These are phyloP conservation scores for Dissophora ornata DNA, from an alignment of 192 early-diverging fungal species.

Conservation along the genomic window DNA sequence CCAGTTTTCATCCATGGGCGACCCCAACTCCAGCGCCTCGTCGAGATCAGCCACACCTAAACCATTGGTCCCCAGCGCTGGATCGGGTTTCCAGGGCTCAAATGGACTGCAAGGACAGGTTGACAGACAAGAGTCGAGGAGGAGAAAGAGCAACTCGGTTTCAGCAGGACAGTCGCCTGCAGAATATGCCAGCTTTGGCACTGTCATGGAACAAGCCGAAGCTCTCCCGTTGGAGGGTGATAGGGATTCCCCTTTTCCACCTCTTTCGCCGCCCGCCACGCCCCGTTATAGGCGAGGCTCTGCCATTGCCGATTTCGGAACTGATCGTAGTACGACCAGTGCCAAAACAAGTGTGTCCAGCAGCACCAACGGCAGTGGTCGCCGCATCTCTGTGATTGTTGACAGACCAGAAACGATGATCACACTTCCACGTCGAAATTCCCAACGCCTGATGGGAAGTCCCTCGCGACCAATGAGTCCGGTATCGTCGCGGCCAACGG, in stretches of 20 bases:
- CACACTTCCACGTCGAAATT: constrained; percentile 39
- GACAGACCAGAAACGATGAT: constrained; percentile 33
- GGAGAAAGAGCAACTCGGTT: constrained; percentile 20
- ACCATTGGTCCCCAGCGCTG: background rate
- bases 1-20: constrained; percentile 5
- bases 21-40: background rate
- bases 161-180: constrained; percentile 9
- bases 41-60: constrained; percentile 4
- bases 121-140: background rate
- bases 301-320: background rate
- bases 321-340: background rate
- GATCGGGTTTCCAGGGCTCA: background rate
- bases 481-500: constrained; percentile 35
- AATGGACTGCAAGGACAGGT: too few species aligned
- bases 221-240: constrained; percentile 11
- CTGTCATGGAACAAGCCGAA: constrained; percentile 49
- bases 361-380: constrained; percentile 20
- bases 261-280: background rate
- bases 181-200: constrained; percentile 51
- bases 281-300: background rate
- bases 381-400: constrained; percentile 20
- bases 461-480: constrained; percentile 45
- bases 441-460: constrained; percentile 37
- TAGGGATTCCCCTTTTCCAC: background rate
- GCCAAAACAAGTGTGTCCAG: constrained; percentile 1